phyloP scores from a whole-genome alignment of 2,329 filamentous ascomycete genomes.

The Colletotrichum euphorbiae region DNA sequence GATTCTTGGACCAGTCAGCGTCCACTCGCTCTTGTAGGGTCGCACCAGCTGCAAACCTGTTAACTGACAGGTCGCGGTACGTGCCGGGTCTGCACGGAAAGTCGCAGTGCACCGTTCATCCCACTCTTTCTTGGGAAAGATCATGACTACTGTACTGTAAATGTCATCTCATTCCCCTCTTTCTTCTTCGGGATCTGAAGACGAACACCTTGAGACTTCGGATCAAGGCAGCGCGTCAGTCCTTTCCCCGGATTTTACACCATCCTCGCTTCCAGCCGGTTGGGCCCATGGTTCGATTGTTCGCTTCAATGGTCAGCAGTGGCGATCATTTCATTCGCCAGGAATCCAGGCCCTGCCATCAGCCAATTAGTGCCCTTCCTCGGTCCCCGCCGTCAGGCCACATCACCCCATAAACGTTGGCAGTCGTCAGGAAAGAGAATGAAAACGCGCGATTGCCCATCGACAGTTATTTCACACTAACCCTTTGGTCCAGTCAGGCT shows the following conservation, averaged over 20 bases:
- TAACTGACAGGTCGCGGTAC: conserved; percentile 23
- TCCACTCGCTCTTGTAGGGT: background rate
- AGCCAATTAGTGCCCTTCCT: conserved; percentile 32
- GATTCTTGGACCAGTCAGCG: conserved; percentile 19
- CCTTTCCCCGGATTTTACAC: conserved; percentile 33
- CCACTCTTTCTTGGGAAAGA: background rate
- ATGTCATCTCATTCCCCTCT: conserved; percentile 8
- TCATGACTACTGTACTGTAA: too few species aligned
- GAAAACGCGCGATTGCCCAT: conserved; percentile 35
- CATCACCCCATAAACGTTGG: conserved; percentile 40
- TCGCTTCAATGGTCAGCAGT: conserved; percentile 32
- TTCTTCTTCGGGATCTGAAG: conserved; percentile 18
- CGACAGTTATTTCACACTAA: conserved; percentile 16
- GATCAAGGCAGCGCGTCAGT: conserved; percentile 19
- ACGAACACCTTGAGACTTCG: conserved; percentile 6
- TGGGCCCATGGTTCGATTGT: conserved; percentile 34
- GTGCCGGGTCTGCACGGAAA: background rate
- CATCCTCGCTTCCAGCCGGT: conserved; percentile 25
- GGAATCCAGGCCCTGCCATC: conserved; percentile 17
- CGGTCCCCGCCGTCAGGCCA: conserved; percentile 40
- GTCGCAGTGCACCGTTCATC: background rate
- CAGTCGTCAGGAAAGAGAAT: conserved; percentile 33
- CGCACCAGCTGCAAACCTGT: background rate
- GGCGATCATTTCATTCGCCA: conserved; percentile 37
- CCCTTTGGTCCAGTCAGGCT: background rate